These are phyloP conservation scores for Suillus americanus DNA, from an alignment of 768 basidiomycete genomes.

Conservation along the genomic window DNA sequence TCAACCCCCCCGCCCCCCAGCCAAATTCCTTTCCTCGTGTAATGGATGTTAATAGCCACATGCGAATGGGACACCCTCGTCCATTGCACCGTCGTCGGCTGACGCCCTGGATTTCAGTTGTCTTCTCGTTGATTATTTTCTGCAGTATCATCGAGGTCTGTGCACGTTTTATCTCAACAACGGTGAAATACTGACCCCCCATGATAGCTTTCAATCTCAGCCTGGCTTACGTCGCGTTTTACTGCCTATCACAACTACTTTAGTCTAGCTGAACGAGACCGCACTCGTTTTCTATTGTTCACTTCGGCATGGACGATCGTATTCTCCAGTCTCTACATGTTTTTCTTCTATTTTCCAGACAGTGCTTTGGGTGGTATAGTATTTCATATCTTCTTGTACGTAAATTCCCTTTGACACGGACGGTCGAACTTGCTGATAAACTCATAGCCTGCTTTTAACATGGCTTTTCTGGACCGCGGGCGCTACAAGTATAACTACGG, in stretches of 20 bases:
- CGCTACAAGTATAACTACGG: conserved; percentile 68
- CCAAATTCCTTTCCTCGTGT: conserved; percentile 45
- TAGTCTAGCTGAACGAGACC: conserved; percentile 50
- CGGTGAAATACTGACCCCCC: background rate
- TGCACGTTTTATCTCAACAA: background rate
- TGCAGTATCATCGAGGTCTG: conserved; percentile 67
- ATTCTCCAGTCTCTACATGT: conserved; percentile 48
- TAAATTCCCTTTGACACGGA: conserved; percentile 14
- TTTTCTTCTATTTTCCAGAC: conserved; percentile 45
- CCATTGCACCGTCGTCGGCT: background rate
- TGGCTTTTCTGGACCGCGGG: conserved; percentile 81
- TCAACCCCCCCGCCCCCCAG: conserved; percentile 56
- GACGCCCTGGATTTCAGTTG: conserved; percentile 43
- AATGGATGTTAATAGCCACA: conserved; percentile 39
- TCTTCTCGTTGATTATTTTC: conserved; percentile 46
- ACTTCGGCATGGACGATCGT: conserved; percentile 68
- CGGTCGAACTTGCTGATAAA: background rate
- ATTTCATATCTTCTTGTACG: conserved; percentile 65
- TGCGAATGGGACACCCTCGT: conserved; percentile 51
- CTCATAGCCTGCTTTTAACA: conserved; percentile 56
- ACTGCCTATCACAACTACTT: conserved; percentile 54
- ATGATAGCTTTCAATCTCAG: conserved; percentile 62
- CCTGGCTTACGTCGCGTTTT: conserved; percentile 68
- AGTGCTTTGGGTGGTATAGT: conserved; percentile 58
- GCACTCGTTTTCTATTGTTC: conserved; percentile 70